phyloP scores from a whole-genome alignment of 768 basidiomycete species.

The Pulveroboletus sp. region DNA sequence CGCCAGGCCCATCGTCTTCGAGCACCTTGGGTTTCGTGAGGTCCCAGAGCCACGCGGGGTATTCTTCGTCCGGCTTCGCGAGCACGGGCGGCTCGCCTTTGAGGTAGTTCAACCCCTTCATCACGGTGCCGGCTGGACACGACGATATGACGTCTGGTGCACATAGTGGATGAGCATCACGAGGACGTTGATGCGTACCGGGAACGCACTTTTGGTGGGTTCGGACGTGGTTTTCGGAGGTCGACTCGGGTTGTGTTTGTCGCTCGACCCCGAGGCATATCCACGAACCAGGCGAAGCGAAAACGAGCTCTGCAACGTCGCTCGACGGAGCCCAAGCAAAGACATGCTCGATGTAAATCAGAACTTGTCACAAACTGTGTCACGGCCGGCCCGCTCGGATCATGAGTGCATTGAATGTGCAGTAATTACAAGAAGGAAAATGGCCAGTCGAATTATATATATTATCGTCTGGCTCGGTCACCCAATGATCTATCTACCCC shows the following conservation, averaged over 20 bases:
- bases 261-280: conserved; percentile 8
- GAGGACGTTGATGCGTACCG: conserved; percentile 9
- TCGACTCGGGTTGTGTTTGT: no score
- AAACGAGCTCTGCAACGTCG: conserved; percentile 10
- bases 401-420: conserved; percentile 3
- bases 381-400: no score
- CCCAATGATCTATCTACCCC: conserved; percentile 16
- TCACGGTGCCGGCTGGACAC: conserved; percentile 65
- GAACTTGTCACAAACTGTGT: no score
- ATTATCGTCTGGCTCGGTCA: conserved; percentile 8
- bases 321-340: conserved; percentile 11
- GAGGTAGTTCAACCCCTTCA: conserved; percentile 79
- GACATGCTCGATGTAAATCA: conserved; percentile 15
- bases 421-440: conserved; percentile 21
- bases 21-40: conserved; percentile 57
- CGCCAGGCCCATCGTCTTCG: conserved; percentile 71
- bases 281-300: conserved; percentile 10
- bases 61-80: conserved; percentile 75
- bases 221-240: no score
- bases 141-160: conserved; percentile 49
- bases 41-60: conserved; percentile 89
- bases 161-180: conserved; percentile 12
- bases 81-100: conserved; percentile 78
- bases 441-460: conserved; percentile 4
- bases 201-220: no score